phyloP scores from a whole-genome alignment of 2,329 filamentous ascomycete species.

The Colletotrichum zoysiae region DNA sequence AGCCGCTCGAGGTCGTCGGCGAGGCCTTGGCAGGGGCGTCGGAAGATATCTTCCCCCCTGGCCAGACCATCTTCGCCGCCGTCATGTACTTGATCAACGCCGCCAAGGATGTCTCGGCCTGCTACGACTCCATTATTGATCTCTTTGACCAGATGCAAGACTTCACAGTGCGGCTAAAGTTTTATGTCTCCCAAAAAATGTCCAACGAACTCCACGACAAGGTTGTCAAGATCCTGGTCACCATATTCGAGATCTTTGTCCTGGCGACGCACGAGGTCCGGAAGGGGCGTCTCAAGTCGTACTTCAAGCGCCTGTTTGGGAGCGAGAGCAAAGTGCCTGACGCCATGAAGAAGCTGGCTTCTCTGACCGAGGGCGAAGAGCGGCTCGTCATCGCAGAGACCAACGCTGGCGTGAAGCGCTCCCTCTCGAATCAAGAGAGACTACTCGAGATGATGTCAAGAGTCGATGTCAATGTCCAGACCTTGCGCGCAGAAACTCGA shows the following conservation, averaged over 20 bases:
- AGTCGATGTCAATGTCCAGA: slow-evolving; percentile 51
- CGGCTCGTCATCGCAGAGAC: slow-evolving; percentile 60
- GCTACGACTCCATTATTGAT: slow-evolving; percentile 60
- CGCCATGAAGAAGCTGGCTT: slow-evolving; percentile 55
- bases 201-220: slow-evolving; percentile 55
- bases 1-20: slow-evolving; percentile 56
- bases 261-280: slow-evolving; percentile 57
- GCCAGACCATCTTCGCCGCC: slow-evolving; percentile 57
- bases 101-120: slow-evolving; percentile 58
- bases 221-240: slow-evolving; percentile 56
- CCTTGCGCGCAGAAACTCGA: slow-evolving; percentile 50
- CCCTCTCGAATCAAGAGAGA: slow-evolving; percentile 53
- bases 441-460: slow-evolving; percentile 49
- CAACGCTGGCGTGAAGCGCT: slow-evolving; percentile 52
- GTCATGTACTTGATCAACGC: slow-evolving; percentile 58
- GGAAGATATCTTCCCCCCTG: slow-evolving; percentile 55
- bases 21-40: slow-evolving; percentile 53
- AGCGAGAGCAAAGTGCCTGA: slow-evolving; percentile 55
- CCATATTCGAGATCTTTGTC: slow-evolving; percentile 60
- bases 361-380: slow-evolving; percentile 57
- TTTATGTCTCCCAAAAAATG: slow-evolving; percentile 56
- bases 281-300: slow-evolving; percentile 56
- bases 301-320: slow-evolving; percentile 56
- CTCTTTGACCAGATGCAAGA: slow-evolving; percentile 58
- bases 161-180: slow-evolving; percentile 57